Evolutionary conservation across 257 asterid species (phyloP), one percentile per base, ranked within the genome.

Genomic region (Gentiana dahurica): DNA sequence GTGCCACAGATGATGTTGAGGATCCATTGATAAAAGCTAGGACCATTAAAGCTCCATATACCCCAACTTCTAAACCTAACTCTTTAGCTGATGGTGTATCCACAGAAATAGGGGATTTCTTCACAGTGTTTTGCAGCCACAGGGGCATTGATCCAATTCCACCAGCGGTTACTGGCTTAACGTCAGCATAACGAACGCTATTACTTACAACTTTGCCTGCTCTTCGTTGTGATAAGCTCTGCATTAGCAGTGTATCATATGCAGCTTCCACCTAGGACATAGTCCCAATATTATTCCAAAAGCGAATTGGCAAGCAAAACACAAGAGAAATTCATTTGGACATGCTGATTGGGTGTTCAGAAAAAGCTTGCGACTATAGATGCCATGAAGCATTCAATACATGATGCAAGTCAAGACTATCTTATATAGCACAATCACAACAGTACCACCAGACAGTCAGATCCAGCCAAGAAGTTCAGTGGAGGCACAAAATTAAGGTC

Each of bases 61-160:
- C 97, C 45, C 96, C 97, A 36, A 94, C 97, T 66, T 93, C 97
- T 56, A 93, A 72, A n/a, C 97, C 97, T 53, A 93, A 54, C 70
- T 84, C 95, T 49, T 68, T 72, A 12, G 95, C 71, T 45, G 96
- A 77, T 44, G 99, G 99, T 51, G 94, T 63, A 76, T 86, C 95
- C 37, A 89, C 75, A 38, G 89, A 68, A 61, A 88, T 37, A 24
- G 83, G 83, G 1, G 88, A 57, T 59, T 66, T 71, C 71, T 73
- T 83, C 15, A 80, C 75, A 37, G 82, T 74, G 64, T 57, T 65
- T 73, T 83, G 91, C 57, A 92, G 77, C 99, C 97, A 93, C 73
- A 83, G 80, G 33, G 95, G 95, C 87, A 85, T 79, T 65, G 95
- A 64, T 47, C 78, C 77, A 74, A 78, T 68, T 55, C 74, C 72